Evolutionary conservation across 768 basidiomycete species (phyloP), one percentile per base, ranked within the genome.

Genomic region (Harrya chromipes): DNA sequence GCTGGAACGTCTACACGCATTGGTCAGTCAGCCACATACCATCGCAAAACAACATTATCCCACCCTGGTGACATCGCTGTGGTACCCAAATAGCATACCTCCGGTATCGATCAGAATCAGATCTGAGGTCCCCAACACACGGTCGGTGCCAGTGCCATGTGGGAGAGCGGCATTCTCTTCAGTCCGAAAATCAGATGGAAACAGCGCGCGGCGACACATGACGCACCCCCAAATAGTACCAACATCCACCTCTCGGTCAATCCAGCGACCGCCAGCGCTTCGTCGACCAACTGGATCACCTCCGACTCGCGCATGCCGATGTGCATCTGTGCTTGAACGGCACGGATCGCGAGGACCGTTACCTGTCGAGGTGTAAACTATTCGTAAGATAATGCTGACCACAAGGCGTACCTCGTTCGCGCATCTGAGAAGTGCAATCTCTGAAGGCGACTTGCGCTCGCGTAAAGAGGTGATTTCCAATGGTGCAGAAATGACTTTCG

Each of bases 91-190:
- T 37, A 93, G 73, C 14, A 74, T 72, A 1, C 82, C 88, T 9
- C 81, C 85, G 44, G 81, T 78, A 62, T 94, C 91, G 50, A 93
- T 84, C 13, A 94, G 73, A 11, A 84, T 76, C 49, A 89, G 78
- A 56, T 94, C 90, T 6, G 72, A 59, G 46, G 69, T 62, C 1
- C 66, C 69, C 12, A 93, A 72, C 1, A 60, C 58, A 27, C 83
- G 78, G 61, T 93, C 86, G 0, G 84, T 84, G 3, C 89, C 87
- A 33, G 77, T 74, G 6, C 90, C 93, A 63, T 94, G 92, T 4
- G 90, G 91, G 20, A 90, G 78, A 3, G 90, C 90, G 6, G 90
- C 91, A 57, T 93, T 88, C 51, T 87, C 91, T 93, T 63, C 7
- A 41, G 21, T 46, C 10, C 38, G 17, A 40, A 11, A 16, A 40